These are phyloP conservation scores for Primulina huaijiensis DNA, from an alignment of 257 asterid genomes.

Conservation along the genomic window DNA sequence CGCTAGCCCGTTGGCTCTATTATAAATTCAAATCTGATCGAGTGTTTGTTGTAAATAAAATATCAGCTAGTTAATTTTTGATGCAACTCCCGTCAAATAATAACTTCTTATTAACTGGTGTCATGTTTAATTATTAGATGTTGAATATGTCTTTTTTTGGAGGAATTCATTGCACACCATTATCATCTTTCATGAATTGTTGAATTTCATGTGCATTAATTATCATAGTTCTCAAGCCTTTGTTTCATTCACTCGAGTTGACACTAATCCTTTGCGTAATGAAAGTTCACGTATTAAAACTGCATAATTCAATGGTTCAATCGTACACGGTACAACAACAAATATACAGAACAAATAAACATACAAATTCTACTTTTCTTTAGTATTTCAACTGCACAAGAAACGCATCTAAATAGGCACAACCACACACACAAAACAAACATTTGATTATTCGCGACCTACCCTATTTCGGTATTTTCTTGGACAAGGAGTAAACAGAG, in stretches of 20 bases:
- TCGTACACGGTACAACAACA: not conserved
- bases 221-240: too few relatives aligned
- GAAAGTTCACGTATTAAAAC: too few relatives aligned
- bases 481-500: constrained; percentile 53
- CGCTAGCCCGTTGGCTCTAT: too few relatives aligned
- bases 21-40: too few relatives aligned
- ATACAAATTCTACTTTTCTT: not conserved
- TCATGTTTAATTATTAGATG: not conserved
- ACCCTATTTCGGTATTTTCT: constrained; percentile 57
- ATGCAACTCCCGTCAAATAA: too few relatives aligned
- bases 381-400: constrained; percentile 26
- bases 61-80: too few relatives aligned
- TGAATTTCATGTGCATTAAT: not conserved
- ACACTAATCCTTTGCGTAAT: too few relatives aligned
- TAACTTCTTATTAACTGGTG: too few relatives aligned
- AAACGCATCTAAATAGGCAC: not conserved
- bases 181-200: not conserved
- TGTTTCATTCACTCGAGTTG: too few relatives aligned
- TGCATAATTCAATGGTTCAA: not conserved
- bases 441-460: not conserved
- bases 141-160: not conserved
- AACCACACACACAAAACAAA: constrained; percentile 23
- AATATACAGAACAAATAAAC: not conserved
- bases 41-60: too few relatives aligned
- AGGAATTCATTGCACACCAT: not conserved